phyloP scores from a whole-genome alignment of 2,329 filamentous ascomycete genomes.

The Xylariaceae sp. region DNA sequence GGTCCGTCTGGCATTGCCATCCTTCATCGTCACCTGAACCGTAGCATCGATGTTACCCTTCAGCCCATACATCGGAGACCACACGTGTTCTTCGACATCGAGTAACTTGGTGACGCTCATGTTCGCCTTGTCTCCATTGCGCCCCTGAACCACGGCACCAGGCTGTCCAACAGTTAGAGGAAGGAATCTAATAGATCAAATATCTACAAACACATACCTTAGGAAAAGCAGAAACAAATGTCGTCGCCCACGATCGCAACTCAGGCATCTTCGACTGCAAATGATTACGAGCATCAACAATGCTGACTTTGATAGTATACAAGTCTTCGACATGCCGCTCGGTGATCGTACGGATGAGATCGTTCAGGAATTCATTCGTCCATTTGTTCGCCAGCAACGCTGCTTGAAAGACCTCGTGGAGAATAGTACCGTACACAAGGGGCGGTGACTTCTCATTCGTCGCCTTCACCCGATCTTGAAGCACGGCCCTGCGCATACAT shows the following conservation, averaged over 20 bases:
- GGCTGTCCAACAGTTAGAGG: slow-evolving; percentile 39
- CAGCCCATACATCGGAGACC: slow-evolving; percentile 95
- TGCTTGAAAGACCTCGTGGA: slow-evolving; percentile 94
- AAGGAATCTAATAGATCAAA: too few relatives aligned
- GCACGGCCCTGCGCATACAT: slow-evolving; percentile 82
- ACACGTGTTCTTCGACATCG: slow-evolving; percentile 95
- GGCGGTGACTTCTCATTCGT: slow-evolving; percentile 74
- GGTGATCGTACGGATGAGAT: slow-evolving; percentile 64
- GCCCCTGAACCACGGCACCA: slow-evolving; percentile 71
- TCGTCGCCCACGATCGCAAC: slow-evolving; percentile 73
- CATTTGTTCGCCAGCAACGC: slow-evolving; percentile 79
- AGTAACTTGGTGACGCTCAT: slow-evolving; percentile 91
- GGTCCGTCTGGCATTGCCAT: slow-evolving; percentile 59
- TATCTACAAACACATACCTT: slow-evolving; percentile 51
- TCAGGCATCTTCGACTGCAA: slow-evolving; percentile 78
- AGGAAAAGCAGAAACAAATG: slow-evolving; percentile 70
- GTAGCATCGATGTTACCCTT: slow-evolving; percentile 98
- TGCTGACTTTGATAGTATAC: slow-evolving; percentile 76
- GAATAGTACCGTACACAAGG: slow-evolving; percentile 84
- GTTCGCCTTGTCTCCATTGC: slow-evolving; percentile 67
- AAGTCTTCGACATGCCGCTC: slow-evolving; percentile 79
- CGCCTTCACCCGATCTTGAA: slow-evolving; percentile 92
- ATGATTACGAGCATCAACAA: slow-evolving; percentile 69
- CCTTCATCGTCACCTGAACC: slow-evolving; percentile 76
- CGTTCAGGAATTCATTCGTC: slow-evolving; percentile 62